Conservation (phyloP, 2,329 filamentous ascomycete genomes). For the Thelonectria rubi region DNA sequence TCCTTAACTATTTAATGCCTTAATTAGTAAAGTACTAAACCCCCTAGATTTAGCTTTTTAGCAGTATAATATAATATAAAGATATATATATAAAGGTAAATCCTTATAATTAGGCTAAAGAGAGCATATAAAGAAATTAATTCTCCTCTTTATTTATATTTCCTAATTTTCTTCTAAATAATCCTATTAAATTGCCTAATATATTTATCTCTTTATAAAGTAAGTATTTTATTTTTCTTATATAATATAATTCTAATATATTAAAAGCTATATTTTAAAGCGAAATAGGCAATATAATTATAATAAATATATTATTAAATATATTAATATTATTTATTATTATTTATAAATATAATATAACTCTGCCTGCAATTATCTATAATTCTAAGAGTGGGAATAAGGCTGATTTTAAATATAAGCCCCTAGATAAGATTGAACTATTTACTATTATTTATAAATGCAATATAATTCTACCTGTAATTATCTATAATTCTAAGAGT, state of each 20-base stretch:
- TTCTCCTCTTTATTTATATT: not conserved
- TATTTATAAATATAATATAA: not conserved
- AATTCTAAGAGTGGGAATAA: too few species aligned
- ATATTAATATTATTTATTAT: not conserved
- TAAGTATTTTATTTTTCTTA: not conserved
- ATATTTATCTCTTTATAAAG: not conserved
- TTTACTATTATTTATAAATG: not conserved
- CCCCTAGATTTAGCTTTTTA: too few species aligned
- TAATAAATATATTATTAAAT: not conserved
- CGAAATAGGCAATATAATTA: not conserved
- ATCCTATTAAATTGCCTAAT: not conserved
- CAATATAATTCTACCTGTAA: not conserved
- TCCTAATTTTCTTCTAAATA: not conserved
- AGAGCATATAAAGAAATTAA: not conserved
- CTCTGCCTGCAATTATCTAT: too few species aligned
- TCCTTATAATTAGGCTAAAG: not conserved
- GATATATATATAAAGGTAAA: not conserved
- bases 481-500: not conserved
- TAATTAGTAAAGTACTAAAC: not conserved
- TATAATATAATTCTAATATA: not conserved
- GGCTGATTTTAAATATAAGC: too few species aligned
- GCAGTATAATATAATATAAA: not conserved
- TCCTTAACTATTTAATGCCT: too few species aligned
- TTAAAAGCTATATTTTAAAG: not conserved
- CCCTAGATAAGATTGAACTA: too few species aligned